These are phyloP conservation scores for Yamadazyma jaroonii DNA, from an alignment of 1,139 yeast species.

Conservation along the genomic window DNA sequence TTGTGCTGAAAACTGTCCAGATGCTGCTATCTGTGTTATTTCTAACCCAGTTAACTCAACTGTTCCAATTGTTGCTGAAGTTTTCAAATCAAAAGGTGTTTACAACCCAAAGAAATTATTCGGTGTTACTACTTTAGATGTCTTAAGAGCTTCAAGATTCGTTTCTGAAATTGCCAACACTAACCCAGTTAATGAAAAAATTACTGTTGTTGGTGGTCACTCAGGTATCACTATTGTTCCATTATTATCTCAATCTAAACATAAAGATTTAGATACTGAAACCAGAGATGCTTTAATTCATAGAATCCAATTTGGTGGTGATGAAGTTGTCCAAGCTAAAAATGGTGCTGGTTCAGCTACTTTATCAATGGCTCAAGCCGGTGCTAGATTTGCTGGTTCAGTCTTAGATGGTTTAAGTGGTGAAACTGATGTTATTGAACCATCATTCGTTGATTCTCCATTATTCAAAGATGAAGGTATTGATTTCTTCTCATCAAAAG, in stretches of 20 bases:
- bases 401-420: slow-evolving; percentile 58
- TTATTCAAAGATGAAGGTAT: slow-evolving; percentile 50
- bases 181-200: slow-evolving; percentile 57
- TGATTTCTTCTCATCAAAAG: slow-evolving; percentile 64
- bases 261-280: slow-evolving; percentile 48
- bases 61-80: slow-evolving; percentile 89
- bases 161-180: slow-evolving; percentile 54
- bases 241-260: slow-evolving; percentile 64
- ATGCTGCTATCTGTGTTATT: slow-evolving; percentile 74
- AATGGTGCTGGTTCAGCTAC: slow-evolving; percentile 95
- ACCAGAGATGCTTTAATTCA: slow-evolving; percentile 68
- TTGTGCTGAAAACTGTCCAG: slow-evolving; percentile 70
- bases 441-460: slow-evolving; percentile 50
- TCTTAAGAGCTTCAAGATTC: slow-evolving; percentile 86
- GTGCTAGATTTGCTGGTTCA: slow-evolving; percentile 70
- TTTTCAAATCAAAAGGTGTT: slow-evolving; percentile 68
- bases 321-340: slow-evolving; percentile 94
- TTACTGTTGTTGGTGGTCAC: slow-evolving; percentile 96
- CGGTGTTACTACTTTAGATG: slow-evolving; percentile 92
- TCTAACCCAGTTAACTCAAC: slow-evolving; percentile 97
- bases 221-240: slow-evolving; percentile 95
- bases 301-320: slow-evolving; percentile 96
- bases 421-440: slow-evolving; percentile 47
- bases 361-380: slow-evolving; percentile 95
- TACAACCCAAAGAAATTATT: slow-evolving; percentile 79